A percentile compares a stretch with the other conserved stretches of the same genome.
Conservation (phyloP, 768 basidiomycete genomes). For the Nidularia sp. region DNA sequence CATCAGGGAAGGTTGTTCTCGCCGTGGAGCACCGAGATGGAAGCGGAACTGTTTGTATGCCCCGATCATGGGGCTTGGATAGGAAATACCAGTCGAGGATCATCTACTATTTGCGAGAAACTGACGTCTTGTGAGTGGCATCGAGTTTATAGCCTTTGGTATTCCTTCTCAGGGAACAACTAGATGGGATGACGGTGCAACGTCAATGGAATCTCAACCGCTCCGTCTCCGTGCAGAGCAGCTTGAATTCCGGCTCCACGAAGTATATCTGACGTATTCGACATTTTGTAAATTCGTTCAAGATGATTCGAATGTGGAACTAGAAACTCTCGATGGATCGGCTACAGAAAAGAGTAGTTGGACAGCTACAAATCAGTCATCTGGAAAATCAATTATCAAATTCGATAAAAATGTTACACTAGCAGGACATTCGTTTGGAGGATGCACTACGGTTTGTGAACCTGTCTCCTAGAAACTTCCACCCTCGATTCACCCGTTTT, state of each 20-base stretch:
- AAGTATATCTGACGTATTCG: constrained; percentile 62
- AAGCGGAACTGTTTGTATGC: constrained; percentile 51
- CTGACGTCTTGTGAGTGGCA: constrained; percentile 47
- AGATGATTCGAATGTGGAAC: constrained; percentile 21
- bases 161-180: neutral
- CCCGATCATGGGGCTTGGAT: constrained; percentile 24
- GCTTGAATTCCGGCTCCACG: constrained; percentile 62
- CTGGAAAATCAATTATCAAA: constrained; percentile 21
- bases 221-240: constrained; percentile 64
- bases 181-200: constrained; percentile 21
- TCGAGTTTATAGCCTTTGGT: neutral
- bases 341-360: constrained; percentile 38
- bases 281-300: constrained; percentile 54
- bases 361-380: constrained; percentile 8
- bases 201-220: constrained; percentile 17
- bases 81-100: constrained; percentile 20
- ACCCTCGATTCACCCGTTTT: constrained; percentile 3
- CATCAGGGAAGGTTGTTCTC: constrained; percentile 76
- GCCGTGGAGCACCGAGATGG: constrained; percentile 86
- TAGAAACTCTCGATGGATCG: constrained; percentile 33
- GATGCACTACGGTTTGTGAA: constrained; percentile 37
- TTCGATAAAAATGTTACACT: constrained; percentile 30
- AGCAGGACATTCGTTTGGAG: constrained; percentile 44
- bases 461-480: neutral
- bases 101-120: constrained; percentile 50